Evolutionary conservation across 768 basidiomycete species (phyloP).

Genomic region (Paxillus rubicundulus): DNA sequence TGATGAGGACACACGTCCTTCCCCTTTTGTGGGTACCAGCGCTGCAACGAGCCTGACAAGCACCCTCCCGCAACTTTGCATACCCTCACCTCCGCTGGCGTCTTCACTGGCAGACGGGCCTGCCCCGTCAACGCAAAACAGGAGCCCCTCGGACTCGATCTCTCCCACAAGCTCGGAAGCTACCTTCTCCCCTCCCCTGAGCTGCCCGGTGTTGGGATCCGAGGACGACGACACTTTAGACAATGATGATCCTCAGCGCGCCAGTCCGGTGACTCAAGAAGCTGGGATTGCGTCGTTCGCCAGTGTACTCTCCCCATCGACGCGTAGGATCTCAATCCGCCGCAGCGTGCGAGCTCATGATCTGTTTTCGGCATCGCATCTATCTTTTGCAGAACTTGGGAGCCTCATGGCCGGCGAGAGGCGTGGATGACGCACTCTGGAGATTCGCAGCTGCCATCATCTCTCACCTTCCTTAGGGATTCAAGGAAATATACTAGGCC

Average conservation of each 20-base stretch:
- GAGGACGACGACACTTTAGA: not conserved
- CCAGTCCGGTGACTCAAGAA: not conserved
- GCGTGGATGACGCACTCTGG: not conserved
- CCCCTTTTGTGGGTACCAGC: not conserved
- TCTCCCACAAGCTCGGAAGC: slow-evolving; percentile 1
- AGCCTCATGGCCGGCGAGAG: slow-evolving; percentile 16
- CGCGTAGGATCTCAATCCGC: slow-evolving; percentile 6
- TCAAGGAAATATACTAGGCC: too few species aligned
- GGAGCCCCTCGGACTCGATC: slow-evolving; percentile 2
- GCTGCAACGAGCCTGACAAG: too few species aligned
- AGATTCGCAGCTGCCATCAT: not conserved
- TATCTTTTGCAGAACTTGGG: slow-evolving; percentile 27
- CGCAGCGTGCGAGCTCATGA: slow-evolving; percentile 24
- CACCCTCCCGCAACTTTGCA: not conserved
- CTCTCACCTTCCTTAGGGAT: too few species aligned
- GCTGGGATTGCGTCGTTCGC: slow-evolving; percentile 13
- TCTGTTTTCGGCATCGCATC: slow-evolving; percentile 24
- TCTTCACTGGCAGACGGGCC: not conserved
- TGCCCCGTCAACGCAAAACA: not conserved
- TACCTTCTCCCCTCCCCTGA: not conserved
- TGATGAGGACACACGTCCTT: not conserved
- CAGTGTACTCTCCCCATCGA: slow-evolving; percentile 21
- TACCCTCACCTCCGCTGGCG: not conserved
- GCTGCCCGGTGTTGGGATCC: not conserved
- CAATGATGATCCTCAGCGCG: not conserved